Conservation (phyloP, 306 rosid species). For the Pyrus pyrifolia region DNA sequence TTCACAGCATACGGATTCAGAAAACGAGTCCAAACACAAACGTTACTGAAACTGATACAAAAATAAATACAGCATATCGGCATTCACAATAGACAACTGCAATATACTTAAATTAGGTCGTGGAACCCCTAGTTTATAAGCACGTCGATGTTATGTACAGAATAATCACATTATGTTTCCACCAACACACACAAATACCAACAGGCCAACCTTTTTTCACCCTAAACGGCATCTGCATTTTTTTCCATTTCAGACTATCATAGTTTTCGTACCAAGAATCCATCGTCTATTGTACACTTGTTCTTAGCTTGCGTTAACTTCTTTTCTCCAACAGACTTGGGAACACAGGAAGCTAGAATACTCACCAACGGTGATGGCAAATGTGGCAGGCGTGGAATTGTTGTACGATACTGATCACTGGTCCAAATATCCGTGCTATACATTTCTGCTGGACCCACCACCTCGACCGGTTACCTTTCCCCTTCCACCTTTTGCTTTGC, state of each 20-base stretch:
- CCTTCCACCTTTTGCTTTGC: neutral
- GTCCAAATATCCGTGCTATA: neutral
- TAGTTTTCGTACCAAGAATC: neutral
- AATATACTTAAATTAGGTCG: neutral
- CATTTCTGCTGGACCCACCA: constrained; percentile 5
- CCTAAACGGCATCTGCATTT: neutral
- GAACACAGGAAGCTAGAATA: neutral
- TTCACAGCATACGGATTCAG: neutral
- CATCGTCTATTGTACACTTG: neutral
- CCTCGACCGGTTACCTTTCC: constrained; percentile 3
- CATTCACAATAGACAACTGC: neutral
- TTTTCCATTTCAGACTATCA: neutral
- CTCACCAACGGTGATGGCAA: neutral
- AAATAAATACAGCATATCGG: neutral
- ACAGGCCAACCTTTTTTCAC: neutral
- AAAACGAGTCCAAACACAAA: neutral
- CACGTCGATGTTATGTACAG: neutral
- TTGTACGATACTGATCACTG: neutral
- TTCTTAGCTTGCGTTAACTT: neutral
- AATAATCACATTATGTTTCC: neutral
- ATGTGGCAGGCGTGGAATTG: neutral
- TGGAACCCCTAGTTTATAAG: neutral
- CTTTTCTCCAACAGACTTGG: neutral
- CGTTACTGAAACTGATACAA: neutral
- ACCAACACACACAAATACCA: neutral